phyloP scores from a whole-genome alignment of 176 grass and related monocot genomes.

The Lolium rigidum region DNA sequence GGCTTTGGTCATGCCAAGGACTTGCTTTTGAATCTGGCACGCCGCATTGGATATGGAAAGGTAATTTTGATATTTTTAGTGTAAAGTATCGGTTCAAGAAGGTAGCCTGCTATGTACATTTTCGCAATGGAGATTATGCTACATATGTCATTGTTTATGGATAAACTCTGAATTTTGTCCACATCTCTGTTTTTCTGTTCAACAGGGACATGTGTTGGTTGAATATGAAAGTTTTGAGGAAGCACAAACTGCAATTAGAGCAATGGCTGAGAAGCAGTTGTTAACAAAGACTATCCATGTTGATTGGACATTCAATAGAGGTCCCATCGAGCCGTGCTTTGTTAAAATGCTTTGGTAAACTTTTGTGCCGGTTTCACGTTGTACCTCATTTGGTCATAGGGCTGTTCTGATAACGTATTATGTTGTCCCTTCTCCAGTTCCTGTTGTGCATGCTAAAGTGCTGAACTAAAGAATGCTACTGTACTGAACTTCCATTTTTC shows the following conservation, averaged over 20 bases:
- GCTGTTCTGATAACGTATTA: too few species aligned
- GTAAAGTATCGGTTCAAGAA: not conserved
- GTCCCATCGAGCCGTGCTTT: constrained; percentile 41
- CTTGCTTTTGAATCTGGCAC: constrained; percentile 64
- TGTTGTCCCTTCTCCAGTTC: too few species aligned
- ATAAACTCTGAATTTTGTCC: constrained; percentile 26
- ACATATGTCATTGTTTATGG: constrained; percentile 9
- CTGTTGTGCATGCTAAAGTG: too few species aligned
- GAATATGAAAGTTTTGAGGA: constrained; percentile 68
- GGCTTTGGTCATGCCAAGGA: constrained; percentile 61
- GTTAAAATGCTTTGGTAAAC: not conserved
- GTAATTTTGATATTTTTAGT: constrained; percentile 44
- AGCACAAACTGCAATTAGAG: constrained; percentile 53
- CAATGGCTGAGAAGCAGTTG: constrained; percentile 54
- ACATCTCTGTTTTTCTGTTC: constrained; percentile 18
- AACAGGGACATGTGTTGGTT: constrained; percentile 69
- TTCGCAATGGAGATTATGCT: not conserved
- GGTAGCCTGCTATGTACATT: not conserved
- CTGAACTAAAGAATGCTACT: too few species aligned
- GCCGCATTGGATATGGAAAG: constrained; percentile 61
- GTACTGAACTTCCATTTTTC: too few species aligned
- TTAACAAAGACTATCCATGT: constrained; percentile 63
- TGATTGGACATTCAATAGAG: constrained; percentile 73
- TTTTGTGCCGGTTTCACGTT: too few species aligned
- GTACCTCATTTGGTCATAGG: too few species aligned